Percentiles rank a stretch among this genome's conserved stretches.
Evolutionary conservation across 1,139 yeast species (phyloP).

Genomic region (Pichia sp.): DNA sequence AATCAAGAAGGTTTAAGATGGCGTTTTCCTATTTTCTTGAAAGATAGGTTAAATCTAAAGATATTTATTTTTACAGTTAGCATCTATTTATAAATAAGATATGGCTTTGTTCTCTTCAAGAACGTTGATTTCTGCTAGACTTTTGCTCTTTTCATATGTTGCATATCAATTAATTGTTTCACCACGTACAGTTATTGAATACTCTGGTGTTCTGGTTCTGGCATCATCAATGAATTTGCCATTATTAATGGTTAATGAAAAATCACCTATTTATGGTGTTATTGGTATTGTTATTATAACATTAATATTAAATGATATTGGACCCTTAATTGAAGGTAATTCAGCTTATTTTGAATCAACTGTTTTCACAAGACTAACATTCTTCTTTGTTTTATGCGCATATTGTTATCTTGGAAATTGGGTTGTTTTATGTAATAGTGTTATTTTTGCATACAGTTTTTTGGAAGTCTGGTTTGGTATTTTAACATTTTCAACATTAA

Average conservation of each 20-base stretch:
- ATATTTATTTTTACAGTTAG: too few relatives aligned
- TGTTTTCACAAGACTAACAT: slow-evolving; percentile 59
- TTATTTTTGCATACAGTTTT: slow-evolving; percentile 57
- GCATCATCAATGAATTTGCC: slow-evolving; percentile 53
- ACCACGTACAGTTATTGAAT: slow-evolving; percentile 37
- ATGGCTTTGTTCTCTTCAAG: slow-evolving; percentile 58
- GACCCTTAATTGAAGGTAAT: slow-evolving; percentile 55
- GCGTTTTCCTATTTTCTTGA: too few relatives aligned
- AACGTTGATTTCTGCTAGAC: slow-evolving; percentile 43
- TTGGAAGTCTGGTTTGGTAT: slow-evolving; percentile 69
- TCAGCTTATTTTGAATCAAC: slow-evolving; percentile 54
- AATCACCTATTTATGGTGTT: slow-evolving; percentile 49
- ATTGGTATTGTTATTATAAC: slow-evolving; percentile 41
- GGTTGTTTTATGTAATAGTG: slow-evolving; percentile 49
- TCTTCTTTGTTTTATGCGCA: slow-evolving; percentile 48
- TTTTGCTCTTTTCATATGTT: slow-evolving; percentile 39
- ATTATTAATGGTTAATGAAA: slow-evolving; percentile 36
- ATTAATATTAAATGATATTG: slow-evolving; percentile 46
- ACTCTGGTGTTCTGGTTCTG: slow-evolving; percentile 48
- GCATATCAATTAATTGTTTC: slow-evolving; percentile 40
- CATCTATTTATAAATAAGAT: too few relatives aligned
- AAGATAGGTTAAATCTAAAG: too few relatives aligned
- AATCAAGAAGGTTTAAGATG: too few relatives aligned
- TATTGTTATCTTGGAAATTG: slow-evolving; percentile 39
- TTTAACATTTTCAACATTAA: slow-evolving; percentile 53